Evolutionary conservation across 116 monocot species (phyloP), one percentile per base, ranked within the genome.

Genomic region (Trichopus zeylanicus): DNA sequence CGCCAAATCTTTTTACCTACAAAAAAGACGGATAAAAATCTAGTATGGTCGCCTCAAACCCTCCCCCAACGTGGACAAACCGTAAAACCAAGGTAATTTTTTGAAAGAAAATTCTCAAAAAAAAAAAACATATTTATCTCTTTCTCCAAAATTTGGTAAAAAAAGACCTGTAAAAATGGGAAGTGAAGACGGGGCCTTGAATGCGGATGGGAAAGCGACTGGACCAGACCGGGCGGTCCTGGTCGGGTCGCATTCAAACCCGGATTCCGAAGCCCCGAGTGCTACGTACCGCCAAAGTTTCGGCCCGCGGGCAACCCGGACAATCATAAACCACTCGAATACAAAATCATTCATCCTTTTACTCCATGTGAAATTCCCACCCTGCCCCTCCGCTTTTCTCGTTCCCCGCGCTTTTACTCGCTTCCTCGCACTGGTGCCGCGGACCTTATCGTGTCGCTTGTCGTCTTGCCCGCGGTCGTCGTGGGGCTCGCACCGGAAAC

Each of bases 321-420:
- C 69, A 82, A 82, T 77, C 70, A 82, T 82, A 65, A 31, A 26
- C 69, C 65, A 82, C 65, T 77, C 42, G 66, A 82, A 59, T 77
- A 48, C 77, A 58, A 53, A 72, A 81, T 76, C 72, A 76, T 81
- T 75, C 35, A 42, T 27, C 11, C 31, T 7, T 65, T 46, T 31
- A 29, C 26, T 54, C 20, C 29, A 20, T 51, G 2, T 33, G 21
- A 24, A 8, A 2, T 11, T 13, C 22, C 29, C 13, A 8, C 32
- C 13, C 0, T 18, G 10, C n/a, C 51, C 49, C 28, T 6, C 26
- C 24, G 1, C 15, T 12, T 48, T 18, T 7, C 9, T 38, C 53
- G 53, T 27, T 11, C 18, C 12, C 15, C 29, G 53, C 11, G 53
- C 29, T 53, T 0, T 53, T 35, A 22, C 24, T 59, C 23, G 29